Evolutionary conservation across 352 stramenopile species (phyloP), one percentile per base, ranked within the genome.

Genomic region (Pythium plurisporium): DNA sequence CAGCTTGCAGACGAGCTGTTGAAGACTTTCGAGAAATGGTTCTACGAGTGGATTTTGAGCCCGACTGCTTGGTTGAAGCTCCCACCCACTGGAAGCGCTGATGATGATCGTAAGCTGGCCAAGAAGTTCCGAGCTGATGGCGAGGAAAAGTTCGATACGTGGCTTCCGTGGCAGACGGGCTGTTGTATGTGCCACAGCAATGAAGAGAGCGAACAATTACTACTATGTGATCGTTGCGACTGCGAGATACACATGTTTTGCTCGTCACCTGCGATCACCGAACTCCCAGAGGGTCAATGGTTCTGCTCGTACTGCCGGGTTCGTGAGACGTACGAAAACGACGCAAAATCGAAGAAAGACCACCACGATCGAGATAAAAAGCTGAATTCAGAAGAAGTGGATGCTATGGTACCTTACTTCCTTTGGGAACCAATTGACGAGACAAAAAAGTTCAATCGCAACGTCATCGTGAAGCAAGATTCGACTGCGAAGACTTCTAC

Each of bases 181-280:
- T 96, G 86, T 56, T 82, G 71, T 29, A 76, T 91, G 3, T 96
- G 86, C 30, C 73, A 72, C 22, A 90, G 62, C 56, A 91, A 86
- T 49, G 62, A 77, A 37, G 75, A 94, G 53, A 89, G 68, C n/a
- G 82, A 94, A 0, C 62, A 92, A 50, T 65, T 94, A 5, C 59
- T 96, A 22, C 51, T 96, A 20, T 96, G 86, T 51, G 86, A 96
- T 51, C 73, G 77, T n/a, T 96, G 86, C 50, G 86, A 96, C 62
- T 80, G 80, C 8, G 86, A 96, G 53, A 86, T 92, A 27, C 86
- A 96, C 68, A 91, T 94, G 77, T 76, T 81, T 27, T 96, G 86
- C 55, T 78, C 79, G 11, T 87, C 75, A 1, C 84, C 84, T 12
- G 70, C 77, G 17, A 70, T 96, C 30, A 77, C 74, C 1, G 74